Evolutionary conservation across 2,329 filamentous ascomycete species (phyloP).

Genomic region (Botrytis sinoallii): DNA sequence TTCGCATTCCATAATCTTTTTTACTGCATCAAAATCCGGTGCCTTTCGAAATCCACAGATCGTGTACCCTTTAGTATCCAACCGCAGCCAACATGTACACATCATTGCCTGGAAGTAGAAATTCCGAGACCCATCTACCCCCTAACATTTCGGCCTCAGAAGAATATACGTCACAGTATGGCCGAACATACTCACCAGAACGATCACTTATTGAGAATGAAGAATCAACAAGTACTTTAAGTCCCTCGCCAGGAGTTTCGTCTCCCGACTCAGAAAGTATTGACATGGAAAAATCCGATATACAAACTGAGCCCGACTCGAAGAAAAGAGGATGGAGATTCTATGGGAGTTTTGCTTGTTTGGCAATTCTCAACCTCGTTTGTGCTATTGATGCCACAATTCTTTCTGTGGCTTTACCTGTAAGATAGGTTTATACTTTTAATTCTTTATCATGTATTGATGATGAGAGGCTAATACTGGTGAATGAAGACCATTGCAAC

Average conservation of each 20-base stretch:
- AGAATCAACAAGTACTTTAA: not conserved
- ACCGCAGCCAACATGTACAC: not conserved
- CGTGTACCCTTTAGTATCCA: not conserved
- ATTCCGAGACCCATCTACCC: not conserved
- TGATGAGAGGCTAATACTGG: not conserved
- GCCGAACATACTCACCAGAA: not conserved
- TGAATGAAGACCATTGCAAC: conserved; percentile 50
- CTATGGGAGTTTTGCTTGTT: conserved; percentile 28
- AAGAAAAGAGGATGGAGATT: conserved; percentile 26
- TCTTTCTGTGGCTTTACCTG: conserved; percentile 39
- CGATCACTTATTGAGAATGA: not conserved
- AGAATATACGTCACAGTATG: not conserved
- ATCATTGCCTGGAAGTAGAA: not conserved
- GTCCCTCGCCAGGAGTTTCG: not conserved
- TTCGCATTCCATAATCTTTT: not conserved
- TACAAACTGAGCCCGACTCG: not conserved
- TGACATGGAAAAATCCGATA: not conserved
- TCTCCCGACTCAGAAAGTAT: not conserved
- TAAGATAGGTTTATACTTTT: conserved; percentile 20
- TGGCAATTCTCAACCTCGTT: conserved; percentile 44
- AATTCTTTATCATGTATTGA: conserved; percentile 7
- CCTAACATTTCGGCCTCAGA: not conserved
- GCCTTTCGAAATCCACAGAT: not conserved
- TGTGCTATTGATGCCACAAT: conserved; percentile 65
- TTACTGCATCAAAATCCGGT: not conserved